Evolutionary conservation across 2,329 filamentous ascomycete genomes (phyloP).

Genomic region (Diaporthe amygdali): DNA sequence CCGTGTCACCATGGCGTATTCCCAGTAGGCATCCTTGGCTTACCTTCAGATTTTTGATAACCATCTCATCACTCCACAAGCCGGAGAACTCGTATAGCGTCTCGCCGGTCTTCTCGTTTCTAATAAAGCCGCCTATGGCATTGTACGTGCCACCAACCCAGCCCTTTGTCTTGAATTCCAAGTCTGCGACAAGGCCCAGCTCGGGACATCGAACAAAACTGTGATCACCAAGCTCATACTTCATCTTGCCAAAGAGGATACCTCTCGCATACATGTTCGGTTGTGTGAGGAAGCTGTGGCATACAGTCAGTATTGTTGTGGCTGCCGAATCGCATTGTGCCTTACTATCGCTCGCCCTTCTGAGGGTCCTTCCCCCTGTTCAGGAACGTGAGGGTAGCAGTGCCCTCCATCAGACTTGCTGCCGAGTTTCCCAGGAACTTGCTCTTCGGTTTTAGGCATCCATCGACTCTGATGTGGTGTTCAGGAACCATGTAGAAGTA

Average conservation of each 20-base stretch:
- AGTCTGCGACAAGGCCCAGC: constrained; percentile 82
- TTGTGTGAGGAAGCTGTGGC: constrained; percentile 81
- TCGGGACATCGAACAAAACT: constrained; percentile 93
- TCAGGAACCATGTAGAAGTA: constrained; percentile 99
- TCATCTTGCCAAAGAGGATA: constrained; percentile 98
- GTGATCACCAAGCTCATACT: constrained; percentile 97
- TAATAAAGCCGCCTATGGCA: constrained; percentile 90
- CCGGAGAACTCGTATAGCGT: constrained; percentile 90
- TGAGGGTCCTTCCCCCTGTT: constrained; percentile 73
- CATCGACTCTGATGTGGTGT: constrained; percentile 93
- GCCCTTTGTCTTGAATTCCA: constrained; percentile 98
- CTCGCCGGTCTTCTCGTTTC: constrained; percentile 85
- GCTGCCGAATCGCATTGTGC: constrained; percentile 34
- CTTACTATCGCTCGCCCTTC: constrained; percentile 82
- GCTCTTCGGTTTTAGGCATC: constrained; percentile 91
- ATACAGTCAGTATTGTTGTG: constrained; percentile 23
- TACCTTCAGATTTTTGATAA: constrained; percentile 81
- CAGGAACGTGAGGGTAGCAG: constrained; percentile 81
- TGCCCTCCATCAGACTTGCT: constrained; percentile 97
- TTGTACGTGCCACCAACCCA: constrained; percentile 98
- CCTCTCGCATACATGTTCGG: constrained; percentile 99
- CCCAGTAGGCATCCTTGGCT: constrained; percentile 32
- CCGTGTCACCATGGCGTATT: neutral
- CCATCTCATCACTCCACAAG: constrained; percentile 95
- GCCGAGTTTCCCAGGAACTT: constrained; percentile 97